These are phyloP conservation scores for Fragaria nilgerrensis DNA, from an alignment of 306 rosid genomes.

Conservation along the genomic window DNA sequence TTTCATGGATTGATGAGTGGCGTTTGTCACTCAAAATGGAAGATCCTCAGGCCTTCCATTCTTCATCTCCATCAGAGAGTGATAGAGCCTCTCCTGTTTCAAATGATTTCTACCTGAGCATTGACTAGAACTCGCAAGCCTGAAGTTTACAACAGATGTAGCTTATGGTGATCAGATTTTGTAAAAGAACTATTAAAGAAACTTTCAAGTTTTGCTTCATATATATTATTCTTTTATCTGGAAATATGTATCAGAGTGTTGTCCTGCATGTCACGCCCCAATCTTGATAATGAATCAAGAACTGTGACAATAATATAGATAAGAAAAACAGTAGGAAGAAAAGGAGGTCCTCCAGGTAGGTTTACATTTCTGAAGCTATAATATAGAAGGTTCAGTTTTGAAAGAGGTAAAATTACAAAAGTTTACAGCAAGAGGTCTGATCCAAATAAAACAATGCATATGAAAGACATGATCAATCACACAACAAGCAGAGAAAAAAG, in stretches of 20 bases:
- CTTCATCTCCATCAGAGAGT: slow-evolving; percentile 30
- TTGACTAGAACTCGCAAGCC: slow-evolving; percentile 25
- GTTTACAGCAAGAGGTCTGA: too few relatives aligned
- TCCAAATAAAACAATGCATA: too few relatives aligned
- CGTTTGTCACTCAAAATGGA: slow-evolving; percentile 42
- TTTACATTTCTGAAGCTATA: too few relatives aligned
- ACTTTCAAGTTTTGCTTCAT: background rate
- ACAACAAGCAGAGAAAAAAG: too few relatives aligned
- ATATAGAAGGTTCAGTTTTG: too few relatives aligned
- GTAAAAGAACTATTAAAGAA: background rate
- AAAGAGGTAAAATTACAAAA: too few relatives aligned
- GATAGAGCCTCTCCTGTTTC: slow-evolving; percentile 22
- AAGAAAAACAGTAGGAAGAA: too few relatives aligned
- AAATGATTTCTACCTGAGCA: slow-evolving; percentile 34
- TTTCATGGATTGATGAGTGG: slow-evolving; percentile 66
- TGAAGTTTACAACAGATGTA: background rate
- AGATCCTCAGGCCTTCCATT: slow-evolving; percentile 8
- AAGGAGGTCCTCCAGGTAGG: too few relatives aligned
- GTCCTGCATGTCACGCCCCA: too few relatives aligned
- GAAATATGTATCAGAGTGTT: background rate
- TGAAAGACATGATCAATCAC: too few relatives aligned
- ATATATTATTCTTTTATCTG: background rate
- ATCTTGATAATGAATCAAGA: too few relatives aligned
- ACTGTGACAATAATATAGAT: too few relatives aligned
- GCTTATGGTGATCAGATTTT: background rate